A percentile compares a stretch with the other conserved stretches of the same genome.
phyloP scores from a whole-genome alignment of 371 early-diverging fungal species.

The Rhizoclosmatium hyalinum region DNA sequence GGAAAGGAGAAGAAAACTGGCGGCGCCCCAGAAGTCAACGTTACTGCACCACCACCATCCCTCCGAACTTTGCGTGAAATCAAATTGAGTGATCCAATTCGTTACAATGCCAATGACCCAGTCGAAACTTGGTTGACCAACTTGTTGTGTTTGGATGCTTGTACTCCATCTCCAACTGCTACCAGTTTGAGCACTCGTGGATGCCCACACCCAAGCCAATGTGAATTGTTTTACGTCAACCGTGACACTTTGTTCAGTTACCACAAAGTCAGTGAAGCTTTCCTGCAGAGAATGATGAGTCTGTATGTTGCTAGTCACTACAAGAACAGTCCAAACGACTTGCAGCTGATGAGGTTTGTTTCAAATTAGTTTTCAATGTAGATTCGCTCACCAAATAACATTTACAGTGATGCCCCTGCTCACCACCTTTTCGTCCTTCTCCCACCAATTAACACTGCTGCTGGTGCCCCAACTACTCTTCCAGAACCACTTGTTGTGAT shows the following conservation, averaged over 20 bases:
- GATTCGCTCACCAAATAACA: not conserved
- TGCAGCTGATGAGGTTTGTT: slow-evolving; percentile 88
- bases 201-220: slow-evolving; percentile 93
- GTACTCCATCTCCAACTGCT: slow-evolving; percentile 41
- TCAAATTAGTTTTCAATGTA: not conserved
- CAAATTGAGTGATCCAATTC: slow-evolving; percentile 93
- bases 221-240: slow-evolving; percentile 95
- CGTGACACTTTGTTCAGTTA: slow-evolving; percentile 91
- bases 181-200: slow-evolving; percentile 50
- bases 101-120: slow-evolving; percentile 92
- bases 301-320: slow-evolving; percentile 98
- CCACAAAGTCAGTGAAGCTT: slow-evolving; percentile 94
- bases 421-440: slow-evolving; percentile 97
- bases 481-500: slow-evolving; percentile 96
- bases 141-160: slow-evolving; percentile 92
- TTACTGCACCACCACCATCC: slow-evolving; percentile 36
- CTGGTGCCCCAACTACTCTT: slow-evolving; percentile 67
- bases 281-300: slow-evolving; percentile 96
- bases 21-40: slow-evolving; percentile 45
- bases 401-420: slow-evolving; percentile 88
- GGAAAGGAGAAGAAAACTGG: slow-evolving; percentile 51
- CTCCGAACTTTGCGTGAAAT: slow-evolving; percentile 89
- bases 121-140: slow-evolving; percentile 98
- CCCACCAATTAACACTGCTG: slow-evolving; percentile 78
- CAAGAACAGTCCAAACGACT: slow-evolving; percentile 99